Evolutionary conservation across 2,329 filamentous ascomycete species (phyloP).

Genomic region (Fusarium secorum): DNA sequence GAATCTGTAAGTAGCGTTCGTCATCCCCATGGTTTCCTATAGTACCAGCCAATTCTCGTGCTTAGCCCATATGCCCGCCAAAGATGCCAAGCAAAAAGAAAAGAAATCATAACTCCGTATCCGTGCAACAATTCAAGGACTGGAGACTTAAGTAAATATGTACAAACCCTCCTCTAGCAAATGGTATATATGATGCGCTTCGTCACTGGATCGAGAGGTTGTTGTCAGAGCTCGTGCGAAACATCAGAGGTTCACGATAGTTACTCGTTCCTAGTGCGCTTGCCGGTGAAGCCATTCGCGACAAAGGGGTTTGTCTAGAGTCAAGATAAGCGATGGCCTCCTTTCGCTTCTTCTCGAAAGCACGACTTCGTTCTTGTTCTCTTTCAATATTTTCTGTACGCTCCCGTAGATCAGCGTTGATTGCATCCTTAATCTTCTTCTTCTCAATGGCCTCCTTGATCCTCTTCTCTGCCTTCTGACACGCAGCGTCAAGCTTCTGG

Average conservation of each 20-base stretch:
- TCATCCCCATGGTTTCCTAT: background rate
- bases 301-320: conserved; percentile 35
- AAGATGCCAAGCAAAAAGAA: conserved; percentile 6
- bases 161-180: background rate
- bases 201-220: conserved; percentile 13
- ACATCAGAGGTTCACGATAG: conserved; percentile 23
- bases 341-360: conserved; percentile 58
- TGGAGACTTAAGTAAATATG: background rate
- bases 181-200: background rate
- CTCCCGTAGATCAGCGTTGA: conserved; percentile 54
- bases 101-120: conserved; percentile 16
- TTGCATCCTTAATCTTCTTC: conserved; percentile 53
- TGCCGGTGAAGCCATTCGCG: conserved; percentile 45
- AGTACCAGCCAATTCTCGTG: background rate
- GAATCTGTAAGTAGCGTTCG: background rate
- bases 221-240: conserved; percentile 37
- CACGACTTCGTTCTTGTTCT: conserved; percentile 58
- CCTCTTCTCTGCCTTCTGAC: conserved; percentile 54
- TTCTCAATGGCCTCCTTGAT: conserved; percentile 52
- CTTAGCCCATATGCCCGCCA: background rate
- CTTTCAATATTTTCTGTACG: conserved; percentile 52
- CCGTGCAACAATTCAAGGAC: background rate
- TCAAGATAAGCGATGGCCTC: conserved; percentile 55
- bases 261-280: conserved; percentile 36
- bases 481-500: conserved; percentile 58